Conservation (phyloP, 768 basidiomycete species). For the Leccinum imitatum region DNA sequence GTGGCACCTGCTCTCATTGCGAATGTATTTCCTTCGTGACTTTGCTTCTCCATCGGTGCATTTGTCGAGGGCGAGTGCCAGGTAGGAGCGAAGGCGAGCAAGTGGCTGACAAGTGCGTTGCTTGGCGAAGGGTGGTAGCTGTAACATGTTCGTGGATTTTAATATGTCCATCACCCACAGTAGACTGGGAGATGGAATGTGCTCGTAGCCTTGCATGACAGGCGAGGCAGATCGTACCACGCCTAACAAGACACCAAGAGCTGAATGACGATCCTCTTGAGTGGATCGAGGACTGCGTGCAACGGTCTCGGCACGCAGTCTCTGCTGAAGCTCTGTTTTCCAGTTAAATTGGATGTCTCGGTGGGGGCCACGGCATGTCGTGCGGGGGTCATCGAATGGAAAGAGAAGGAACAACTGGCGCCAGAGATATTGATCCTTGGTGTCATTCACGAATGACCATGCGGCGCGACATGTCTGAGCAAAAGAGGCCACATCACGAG, state of each 20-base stretch:
- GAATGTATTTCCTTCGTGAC: conserved; percentile 32
- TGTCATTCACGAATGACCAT: conserved; percentile 46
- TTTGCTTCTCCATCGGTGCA: conserved; percentile 26
- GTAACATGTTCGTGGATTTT: conserved; percentile 39
- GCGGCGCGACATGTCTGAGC: conserved; percentile 53
- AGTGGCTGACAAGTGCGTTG: conserved; percentile 32
- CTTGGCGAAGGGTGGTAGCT: conserved; percentile 7
- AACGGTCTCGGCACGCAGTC: conserved; percentile 43
- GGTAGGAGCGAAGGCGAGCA: conserved; percentile 48
- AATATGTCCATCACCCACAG: conserved; percentile 48
- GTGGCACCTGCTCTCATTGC: conserved; percentile 50
- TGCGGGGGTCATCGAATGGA: conserved; percentile 67
- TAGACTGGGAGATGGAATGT: conserved; percentile 39
- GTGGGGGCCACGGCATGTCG: conserved; percentile 19
- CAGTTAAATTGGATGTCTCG: conserved; percentile 29
- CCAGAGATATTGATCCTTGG: conserved; percentile 64
- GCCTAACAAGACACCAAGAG: conserved; percentile 42
- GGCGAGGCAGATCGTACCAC: conserved; percentile 40
- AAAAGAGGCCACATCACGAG: conserved; percentile 59
- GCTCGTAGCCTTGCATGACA: conserved; percentile 20
- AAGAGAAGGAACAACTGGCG: conserved; percentile 56
- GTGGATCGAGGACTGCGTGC: conserved; percentile 19
- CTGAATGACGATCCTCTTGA: conserved; percentile 29
- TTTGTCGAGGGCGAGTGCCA: conserved; percentile 44
- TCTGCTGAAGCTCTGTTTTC: conserved; percentile 38